Conservation (phyloP, 345 rosid genomes). For the Euphorbia peplus region DNA sequence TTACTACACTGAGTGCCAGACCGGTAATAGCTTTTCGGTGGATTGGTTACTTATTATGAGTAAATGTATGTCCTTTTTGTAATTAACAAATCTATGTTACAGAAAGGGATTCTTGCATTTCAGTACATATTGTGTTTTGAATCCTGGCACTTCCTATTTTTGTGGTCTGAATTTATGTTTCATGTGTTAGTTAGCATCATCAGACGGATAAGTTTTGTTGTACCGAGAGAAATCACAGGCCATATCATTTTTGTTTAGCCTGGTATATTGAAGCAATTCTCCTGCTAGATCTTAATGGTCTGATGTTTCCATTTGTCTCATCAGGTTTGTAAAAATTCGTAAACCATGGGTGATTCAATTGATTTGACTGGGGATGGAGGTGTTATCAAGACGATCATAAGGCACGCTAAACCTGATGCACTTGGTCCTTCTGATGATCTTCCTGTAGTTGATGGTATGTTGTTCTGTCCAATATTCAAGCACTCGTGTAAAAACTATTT, state of each 20-base stretch:
- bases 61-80: not conserved
- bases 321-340: slow-evolving; percentile 19
- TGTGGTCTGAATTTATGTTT: not conserved
- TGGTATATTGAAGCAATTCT: not conserved
- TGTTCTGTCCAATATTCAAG: not conserved
- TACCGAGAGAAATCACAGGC: not conserved
- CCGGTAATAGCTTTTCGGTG: not conserved
- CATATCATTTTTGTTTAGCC: not conserved
- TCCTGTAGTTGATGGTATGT: slow-evolving; percentile 83
- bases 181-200: not conserved
- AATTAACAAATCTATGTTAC: not conserved
- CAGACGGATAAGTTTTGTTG: not conserved
- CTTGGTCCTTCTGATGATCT: slow-evolving; percentile 63
- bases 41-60: not conserved
- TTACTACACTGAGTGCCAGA: too few species aligned
- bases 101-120: not conserved
- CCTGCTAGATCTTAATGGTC: not conserved
- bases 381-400: slow-evolving; percentile 57
- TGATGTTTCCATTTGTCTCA: slow-evolving; percentile 7
- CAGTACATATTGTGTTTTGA: not conserved
- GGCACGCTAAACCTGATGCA: slow-evolving; percentile 64
- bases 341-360: slow-evolving; percentile 53
- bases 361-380: slow-evolving; percentile 86
- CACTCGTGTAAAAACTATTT: not conserved
- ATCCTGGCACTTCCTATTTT: not conserved